Evolutionary conservation across 192 early-diverging fungal species (phyloP).

Genomic region (Dispira simplex): DNA sequence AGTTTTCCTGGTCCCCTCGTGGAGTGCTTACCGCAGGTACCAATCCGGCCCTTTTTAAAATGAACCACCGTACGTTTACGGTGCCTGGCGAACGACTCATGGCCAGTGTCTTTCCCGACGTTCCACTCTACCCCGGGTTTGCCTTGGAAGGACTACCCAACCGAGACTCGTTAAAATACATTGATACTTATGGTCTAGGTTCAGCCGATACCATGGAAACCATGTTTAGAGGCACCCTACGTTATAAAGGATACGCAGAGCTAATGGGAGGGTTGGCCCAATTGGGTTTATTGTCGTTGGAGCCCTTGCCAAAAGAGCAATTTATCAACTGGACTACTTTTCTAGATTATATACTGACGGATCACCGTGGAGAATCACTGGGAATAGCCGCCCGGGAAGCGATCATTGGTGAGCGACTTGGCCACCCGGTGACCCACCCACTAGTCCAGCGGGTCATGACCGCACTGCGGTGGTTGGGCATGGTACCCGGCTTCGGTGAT

Average conservation of each 20-base stretch:
- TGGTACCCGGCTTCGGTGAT: conserved; percentile 1
- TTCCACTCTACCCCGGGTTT: conserved; percentile 74
- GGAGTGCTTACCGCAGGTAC: conserved; percentile 81
- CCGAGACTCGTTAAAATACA: conserved; percentile 83
- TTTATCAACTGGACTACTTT: conserved; percentile 20
- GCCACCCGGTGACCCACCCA: background rate
- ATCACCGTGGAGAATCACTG: background rate
- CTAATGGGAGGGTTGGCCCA: conserved; percentile 64
- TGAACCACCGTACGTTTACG: conserved; percentile 41
- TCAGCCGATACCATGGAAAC: conserved; percentile 53
- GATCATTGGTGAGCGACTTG: conserved; percentile 22
- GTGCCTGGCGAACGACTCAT: conserved; percentile 59
- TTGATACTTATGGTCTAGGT: conserved; percentile 68
- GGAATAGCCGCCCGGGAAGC: conserved; percentile 10
- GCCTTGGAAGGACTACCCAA: conserved; percentile 90
- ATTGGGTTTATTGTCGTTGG: conserved; percentile 59
- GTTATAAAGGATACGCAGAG: conserved; percentile 85
- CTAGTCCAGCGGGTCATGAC: conserved; percentile 24
- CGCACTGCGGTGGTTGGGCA: conserved; percentile 40
- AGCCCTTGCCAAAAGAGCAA: conserved; percentile 17
- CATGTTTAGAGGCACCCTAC: conserved; percentile 90
- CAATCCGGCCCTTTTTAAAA: conserved; percentile 71
- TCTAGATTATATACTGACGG: conserved; percentile 26
- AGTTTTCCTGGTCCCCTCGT: conserved; percentile 89
- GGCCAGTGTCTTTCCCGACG: conserved; percentile 44